Conservation (phyloP, 805 yeast genomes). For the Candida insectalens region DNA sequence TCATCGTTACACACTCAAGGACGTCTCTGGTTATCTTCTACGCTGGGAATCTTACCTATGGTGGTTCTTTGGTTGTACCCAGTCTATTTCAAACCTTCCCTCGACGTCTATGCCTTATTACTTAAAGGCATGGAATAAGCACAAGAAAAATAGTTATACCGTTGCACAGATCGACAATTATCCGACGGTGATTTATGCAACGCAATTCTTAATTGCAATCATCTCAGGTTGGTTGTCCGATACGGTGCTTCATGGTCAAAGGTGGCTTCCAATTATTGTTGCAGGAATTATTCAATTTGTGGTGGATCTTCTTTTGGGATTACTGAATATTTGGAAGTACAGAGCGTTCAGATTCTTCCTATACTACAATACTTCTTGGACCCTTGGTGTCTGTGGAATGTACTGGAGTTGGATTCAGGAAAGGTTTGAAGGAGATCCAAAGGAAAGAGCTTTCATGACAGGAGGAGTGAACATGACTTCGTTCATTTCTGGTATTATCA, state of each 20-base stretch:
- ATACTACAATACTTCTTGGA: slow-evolving; percentile 10
- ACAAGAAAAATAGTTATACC: slow-evolving; percentile 9
- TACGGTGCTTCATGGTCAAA: slow-evolving; percentile 10
- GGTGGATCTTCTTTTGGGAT: slow-evolving; percentile 9
- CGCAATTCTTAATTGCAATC: slow-evolving; percentile 7
- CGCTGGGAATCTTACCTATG: too few relatives aligned
- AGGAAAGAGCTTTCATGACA: slow-evolving; percentile 10
- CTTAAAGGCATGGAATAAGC: slow-evolving; percentile 15
- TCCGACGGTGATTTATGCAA: slow-evolving; percentile 13
- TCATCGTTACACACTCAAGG: too few relatives aligned
- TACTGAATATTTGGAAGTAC: slow-evolving; percentile 10
- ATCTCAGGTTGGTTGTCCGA: slow-evolving; percentile 13
- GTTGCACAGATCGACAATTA: slow-evolving; percentile 10
- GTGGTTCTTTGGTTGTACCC: slow-evolving; percentile 11
- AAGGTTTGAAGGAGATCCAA: slow-evolving; percentile 9
- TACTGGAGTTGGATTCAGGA: slow-evolving; percentile 15
- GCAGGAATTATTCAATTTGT: slow-evolving; percentile 10
- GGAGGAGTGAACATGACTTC: slow-evolving; percentile 15
- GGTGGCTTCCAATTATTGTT: slow-evolving; percentile 12
- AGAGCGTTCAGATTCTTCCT: slow-evolving; percentile 12
- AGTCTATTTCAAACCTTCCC: slow-evolving; percentile 10
- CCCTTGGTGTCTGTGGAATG: slow-evolving; percentile 11
- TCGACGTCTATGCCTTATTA: slow-evolving; percentile 12
- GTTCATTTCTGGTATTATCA: slow-evolving; percentile 11
- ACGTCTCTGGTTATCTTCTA: too few relatives aligned